Evolutionary conservation across 768 basidiomycete species (phyloP).

Genomic region (Rhizopogon salebrosus): DNA sequence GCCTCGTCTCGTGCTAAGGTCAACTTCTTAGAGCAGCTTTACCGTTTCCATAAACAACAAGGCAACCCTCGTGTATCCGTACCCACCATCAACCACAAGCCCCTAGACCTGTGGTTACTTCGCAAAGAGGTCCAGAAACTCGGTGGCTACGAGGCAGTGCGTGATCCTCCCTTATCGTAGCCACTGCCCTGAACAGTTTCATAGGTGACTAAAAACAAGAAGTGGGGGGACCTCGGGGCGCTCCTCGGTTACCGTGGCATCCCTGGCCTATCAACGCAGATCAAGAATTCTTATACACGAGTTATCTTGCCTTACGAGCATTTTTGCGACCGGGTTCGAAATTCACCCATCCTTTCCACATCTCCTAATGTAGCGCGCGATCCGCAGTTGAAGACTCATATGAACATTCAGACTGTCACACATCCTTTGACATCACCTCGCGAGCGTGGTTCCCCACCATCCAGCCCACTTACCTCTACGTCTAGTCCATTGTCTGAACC

Average conservation of each 20-base stretch:
- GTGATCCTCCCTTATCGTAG: slow-evolving; percentile 22
- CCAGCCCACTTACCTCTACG: slow-evolving; percentile 70
- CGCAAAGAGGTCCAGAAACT: slow-evolving; percentile 86
- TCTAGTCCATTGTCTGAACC: slow-evolving; percentile 79
- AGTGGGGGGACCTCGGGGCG: slow-evolving; percentile 86
- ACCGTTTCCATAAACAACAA: slow-evolving; percentile 94
- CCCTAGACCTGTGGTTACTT: slow-evolving; percentile 90
- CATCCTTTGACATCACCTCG: slow-evolving; percentile 34
- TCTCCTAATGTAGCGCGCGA: slow-evolving; percentile 35
- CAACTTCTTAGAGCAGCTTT: slow-evolving; percentile 95
- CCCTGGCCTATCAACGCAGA: slow-evolving; percentile 77
- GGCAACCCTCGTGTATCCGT: slow-evolving; percentile 87
- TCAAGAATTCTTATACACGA: slow-evolving; percentile 84
- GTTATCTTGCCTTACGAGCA: slow-evolving; percentile 97
- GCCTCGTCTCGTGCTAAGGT: slow-evolving; percentile 94
- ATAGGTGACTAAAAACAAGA: slow-evolving; percentile 78
- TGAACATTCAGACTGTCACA: slow-evolving; percentile 37
- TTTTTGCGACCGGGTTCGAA: slow-evolving; percentile 73
- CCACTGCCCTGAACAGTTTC: slow-evolving; percentile 18
- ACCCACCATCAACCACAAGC: slow-evolving; percentile 89
- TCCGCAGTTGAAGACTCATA: slow-evolving; percentile 52
- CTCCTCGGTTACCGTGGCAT: slow-evolving; percentile 79
- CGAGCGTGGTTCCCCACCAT: slow-evolving; percentile 55
- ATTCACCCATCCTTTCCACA: slow-evolving; percentile 47
- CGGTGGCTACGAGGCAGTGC: slow-evolving; percentile 85